phyloP scores from a whole-genome alignment of 164 flowering plant species.

The Nelumbo lutea region DNA sequence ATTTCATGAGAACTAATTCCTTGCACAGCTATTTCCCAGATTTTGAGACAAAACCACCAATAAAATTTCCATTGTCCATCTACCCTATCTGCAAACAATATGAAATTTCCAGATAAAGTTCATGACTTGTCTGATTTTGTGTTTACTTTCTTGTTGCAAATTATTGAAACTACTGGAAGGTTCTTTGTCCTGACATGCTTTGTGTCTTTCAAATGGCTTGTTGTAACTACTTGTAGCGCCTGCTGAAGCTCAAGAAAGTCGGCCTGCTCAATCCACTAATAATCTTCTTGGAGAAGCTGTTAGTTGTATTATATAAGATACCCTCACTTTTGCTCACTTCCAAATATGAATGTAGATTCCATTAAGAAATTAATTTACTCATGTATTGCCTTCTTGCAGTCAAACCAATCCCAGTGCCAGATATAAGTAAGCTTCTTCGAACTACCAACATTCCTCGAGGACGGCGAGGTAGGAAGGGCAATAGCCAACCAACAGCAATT shows the following conservation, averaged over 20 bases:
- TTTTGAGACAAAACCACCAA: too few species aligned
- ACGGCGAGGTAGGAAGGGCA: background rate
- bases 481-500: constrained; percentile 8
- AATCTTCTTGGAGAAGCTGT: constrained; percentile 6
- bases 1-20: too few species aligned
- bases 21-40: too few species aligned
- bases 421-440: background rate
- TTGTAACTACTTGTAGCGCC: constrained; percentile 2
- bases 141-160: too few species aligned
- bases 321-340: too few species aligned
- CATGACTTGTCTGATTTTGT: too few species aligned
- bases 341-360: background rate
- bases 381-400: background rate
- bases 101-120: too few species aligned
- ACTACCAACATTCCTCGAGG: background rate
- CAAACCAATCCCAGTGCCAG: constrained; percentile 8
- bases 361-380: background rate
- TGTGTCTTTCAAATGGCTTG: background rate
- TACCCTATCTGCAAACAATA: too few species aligned
- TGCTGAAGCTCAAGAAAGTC: constrained; percentile 1
- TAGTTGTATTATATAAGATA: background rate
- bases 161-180: too few species aligned
- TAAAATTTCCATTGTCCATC: too few species aligned
- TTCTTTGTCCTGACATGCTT: too few species aligned
- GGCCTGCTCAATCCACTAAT: background rate